Base-by-base conservation (phyloP, 805 yeast genomes). In the Cyberlindnera veronae region DNA sequence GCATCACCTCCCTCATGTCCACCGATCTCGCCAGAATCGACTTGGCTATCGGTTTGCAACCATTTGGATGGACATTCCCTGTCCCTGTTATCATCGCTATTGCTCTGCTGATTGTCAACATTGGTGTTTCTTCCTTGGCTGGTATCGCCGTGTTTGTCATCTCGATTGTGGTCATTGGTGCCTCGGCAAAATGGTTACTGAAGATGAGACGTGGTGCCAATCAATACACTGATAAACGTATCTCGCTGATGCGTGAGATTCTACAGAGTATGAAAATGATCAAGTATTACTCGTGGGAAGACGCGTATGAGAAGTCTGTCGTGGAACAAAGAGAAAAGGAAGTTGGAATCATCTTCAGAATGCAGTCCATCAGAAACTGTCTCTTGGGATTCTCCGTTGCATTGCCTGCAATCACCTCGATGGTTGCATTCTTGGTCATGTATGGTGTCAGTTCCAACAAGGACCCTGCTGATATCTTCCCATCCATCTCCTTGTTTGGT, bases 261-360 rank as follows among this genome's bases (percentile, higher is more conserved):
- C 62, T 81, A 45, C 72, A 69, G 46, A 74, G 77, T 53, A 72
- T 81, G 63, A 81, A 77, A 51, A 72, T 82, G 58, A 83, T 87
- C 63, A 87, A 87, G 65, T 84, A 72, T 59, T 87, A 87, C 57
- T 82, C 91, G 2, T 87, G 95, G 95, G 95, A 88, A 63, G 71
- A 69, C 20, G 86, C 95, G 1, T 87, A 85, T 59, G 67, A 69
- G 39, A 58, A 69, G 11, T 59, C 73, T 33, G 72, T 86, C 31
- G 51, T 75, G 6, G 67, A 68, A 4, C 64, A 76, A 27, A 72
- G 96, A 55, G 50, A 51, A 1, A 59, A 66, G 19, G 95, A 87
- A 61, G 77, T 82, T 74, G 47, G 51, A 8, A 63, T 69, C 37
- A 68, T 86, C 48, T 69, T 76, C 52, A 64, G 61, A 34, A 73